A percentile compares a stretch with the other conserved stretches of the same genome.
phyloP scores from a whole-genome alignment of 257 asterid species.

The Solanum peruvianum region DNA sequence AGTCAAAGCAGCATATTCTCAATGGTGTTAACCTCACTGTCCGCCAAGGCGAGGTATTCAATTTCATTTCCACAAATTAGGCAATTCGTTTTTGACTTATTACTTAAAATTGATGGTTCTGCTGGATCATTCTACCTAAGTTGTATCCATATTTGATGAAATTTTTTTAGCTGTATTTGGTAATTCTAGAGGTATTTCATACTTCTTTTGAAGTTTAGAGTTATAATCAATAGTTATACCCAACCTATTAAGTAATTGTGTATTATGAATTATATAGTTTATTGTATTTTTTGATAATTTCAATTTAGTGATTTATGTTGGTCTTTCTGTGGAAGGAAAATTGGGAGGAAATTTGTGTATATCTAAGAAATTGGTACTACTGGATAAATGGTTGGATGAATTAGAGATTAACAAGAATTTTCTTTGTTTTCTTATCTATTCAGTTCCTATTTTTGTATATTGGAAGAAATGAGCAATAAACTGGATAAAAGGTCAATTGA shows the following conservation, averaged over 20 bases:
- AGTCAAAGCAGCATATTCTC: slow-evolving; percentile 61
- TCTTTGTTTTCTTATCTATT: neutral
- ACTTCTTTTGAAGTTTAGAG: neutral
- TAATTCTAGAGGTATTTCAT: neutral
- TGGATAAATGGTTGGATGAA: neutral
- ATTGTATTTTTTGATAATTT: neutral
- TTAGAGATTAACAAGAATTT: neutral
- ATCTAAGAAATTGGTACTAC: neutral
- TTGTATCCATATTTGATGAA: neutral
- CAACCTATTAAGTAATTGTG: neutral
- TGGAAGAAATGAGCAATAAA: neutral
- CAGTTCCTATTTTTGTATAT: neutral
- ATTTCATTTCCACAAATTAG: neutral
- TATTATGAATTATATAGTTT: neutral
- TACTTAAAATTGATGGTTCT: neutral
- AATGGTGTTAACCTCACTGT: slow-evolving; percentile 90
- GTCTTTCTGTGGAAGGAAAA: neutral
- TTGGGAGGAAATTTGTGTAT: neutral
- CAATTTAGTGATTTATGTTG: neutral
- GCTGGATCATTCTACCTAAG: neutral
- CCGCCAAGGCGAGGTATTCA: slow-evolving; percentile 75
- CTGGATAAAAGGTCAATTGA: neutral
- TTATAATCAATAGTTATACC: neutral
- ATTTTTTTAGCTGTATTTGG: neutral
- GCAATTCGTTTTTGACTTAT: neutral